Evolutionary conservation across 257 asterid species (phyloP).

Genomic region (Solanum gandarillasii): DNA sequence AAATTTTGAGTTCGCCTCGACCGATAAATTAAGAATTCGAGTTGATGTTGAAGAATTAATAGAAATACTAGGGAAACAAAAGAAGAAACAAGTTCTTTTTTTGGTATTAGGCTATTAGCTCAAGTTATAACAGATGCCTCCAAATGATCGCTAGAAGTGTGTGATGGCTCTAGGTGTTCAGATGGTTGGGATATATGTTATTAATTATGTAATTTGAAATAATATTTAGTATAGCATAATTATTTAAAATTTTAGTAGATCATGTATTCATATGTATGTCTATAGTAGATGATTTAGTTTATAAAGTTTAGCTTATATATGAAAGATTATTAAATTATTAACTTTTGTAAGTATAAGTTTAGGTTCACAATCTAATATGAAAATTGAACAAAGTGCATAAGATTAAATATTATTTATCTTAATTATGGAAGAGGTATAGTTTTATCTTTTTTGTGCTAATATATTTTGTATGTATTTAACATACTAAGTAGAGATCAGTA

Average conservation of each 20-base stretch:
- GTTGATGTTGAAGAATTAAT: no score
- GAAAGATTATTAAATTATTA: no score
- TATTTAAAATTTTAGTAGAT: no score
- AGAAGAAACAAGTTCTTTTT: no score
- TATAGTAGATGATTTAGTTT: neutral
- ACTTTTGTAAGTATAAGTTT: no score
- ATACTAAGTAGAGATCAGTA: neutral
- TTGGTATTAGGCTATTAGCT: no score
- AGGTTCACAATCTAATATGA: neutral
- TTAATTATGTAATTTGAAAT: neutral
- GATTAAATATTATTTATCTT: no score
- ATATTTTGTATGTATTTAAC: neutral
- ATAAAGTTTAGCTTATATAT: neutral
- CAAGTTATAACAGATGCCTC: neutral
- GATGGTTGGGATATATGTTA: neutral
- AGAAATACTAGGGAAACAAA: no score
- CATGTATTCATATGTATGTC: neutral
- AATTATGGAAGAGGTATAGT: neutral
- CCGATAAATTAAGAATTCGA: no score
- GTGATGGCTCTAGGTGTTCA: neutral
- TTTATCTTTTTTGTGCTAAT: neutral
- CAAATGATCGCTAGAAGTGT: neutral
- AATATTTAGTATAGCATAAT: no score
- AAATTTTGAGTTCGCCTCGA: no score
- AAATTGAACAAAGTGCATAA: neutral